Evolutionary conservation across 352 stramenopile genomes (phyloP), one percentile per base, ranked within the genome.

Genomic region (Phytophthora ramorum): DNA sequence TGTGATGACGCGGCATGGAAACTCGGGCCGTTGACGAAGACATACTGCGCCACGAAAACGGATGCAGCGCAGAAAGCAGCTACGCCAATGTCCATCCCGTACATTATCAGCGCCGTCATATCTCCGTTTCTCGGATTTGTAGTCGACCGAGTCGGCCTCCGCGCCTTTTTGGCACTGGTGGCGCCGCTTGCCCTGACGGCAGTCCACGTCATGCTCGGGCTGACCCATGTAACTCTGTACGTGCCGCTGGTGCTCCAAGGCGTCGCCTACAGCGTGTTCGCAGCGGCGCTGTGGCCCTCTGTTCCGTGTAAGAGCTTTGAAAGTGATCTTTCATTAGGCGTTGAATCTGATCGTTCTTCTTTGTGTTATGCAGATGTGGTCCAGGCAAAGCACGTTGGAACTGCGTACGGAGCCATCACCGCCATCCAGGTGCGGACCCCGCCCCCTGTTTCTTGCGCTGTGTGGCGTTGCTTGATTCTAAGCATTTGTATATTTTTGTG

Each of bases 1-100:
- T 90, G 87, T 49, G 83, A 95, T 53, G 69, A 86, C 26, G 70
- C 86, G 0, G 81, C 78, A 4, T 95, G 87, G 87, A 90, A 87
- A 47, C 57, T 82, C 43, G 87, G 85, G 0, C 78, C 79, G 7
- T 69, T 87, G 24, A 91, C 83, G 2, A 60, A 69, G 16, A 71
- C 50, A 22, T 93, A 91, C 58, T 95, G 85, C 60, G 58, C 46
- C 26, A 82, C 88, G 43, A 90, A 93, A 51, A 65, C 65, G 3
- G 69, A 82, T 7, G 91, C 89, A 16, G 84, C 83, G 4, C 55
- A 81, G 41, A 84, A 83, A 30, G 89, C 86, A 3, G 88, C 86
- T n/a, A 92, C 77, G 14, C 80, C 95, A 9, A 98, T 98, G 91
- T 94, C 81, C 13, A 92, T 98, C 45, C 95, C 94, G 34, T 98